These are phyloP conservation scores for Huntiella moniliformis DNA, from an alignment of 2,329 filamentous ascomycete species.

Conservation along the genomic window DNA sequence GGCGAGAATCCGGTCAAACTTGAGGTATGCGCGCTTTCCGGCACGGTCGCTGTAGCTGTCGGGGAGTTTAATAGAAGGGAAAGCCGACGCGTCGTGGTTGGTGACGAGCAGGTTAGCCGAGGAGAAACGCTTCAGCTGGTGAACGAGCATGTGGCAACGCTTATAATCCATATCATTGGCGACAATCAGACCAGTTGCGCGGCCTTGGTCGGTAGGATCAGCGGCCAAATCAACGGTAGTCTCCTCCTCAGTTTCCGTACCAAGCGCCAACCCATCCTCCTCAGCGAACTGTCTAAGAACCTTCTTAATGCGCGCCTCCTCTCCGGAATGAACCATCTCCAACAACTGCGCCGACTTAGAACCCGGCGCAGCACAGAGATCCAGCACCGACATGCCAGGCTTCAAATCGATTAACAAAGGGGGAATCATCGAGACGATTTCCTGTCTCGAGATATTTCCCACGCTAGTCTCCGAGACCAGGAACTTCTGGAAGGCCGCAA, in stretches of 20 bases:
- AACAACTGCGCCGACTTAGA: slow-evolving; percentile 93
- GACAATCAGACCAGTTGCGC: slow-evolving; percentile 78
- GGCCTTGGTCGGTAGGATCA: slow-evolving; percentile 55
- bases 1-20: slow-evolving; percentile 89
- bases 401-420: slow-evolving; percentile 80
- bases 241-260: slow-evolving; percentile 28
- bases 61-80: slow-evolving; percentile 76
- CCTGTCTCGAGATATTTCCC: slow-evolving; percentile 92
- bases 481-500: slow-evolving; percentile 92
- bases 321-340: slow-evolving; percentile 82
- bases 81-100: slow-evolving; percentile 93
- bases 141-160: slow-evolving; percentile 88
- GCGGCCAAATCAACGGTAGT: slow-evolving; percentile 33
- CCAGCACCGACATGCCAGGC: slow-evolving; percentile 81
- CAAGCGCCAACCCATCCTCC: slow-evolving; percentile 37
- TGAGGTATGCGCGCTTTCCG: slow-evolving; percentile 53
- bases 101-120: slow-evolving; percentile 94
- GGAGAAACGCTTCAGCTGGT: slow-evolving; percentile 91
- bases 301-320: slow-evolving; percentile 68
- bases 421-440: slow-evolving; percentile 97
- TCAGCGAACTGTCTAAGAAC: slow-evolving; percentile 45
- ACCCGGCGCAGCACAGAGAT: slow-evolving; percentile 90
- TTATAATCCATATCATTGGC: slow-evolving; percentile 96
- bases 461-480: slow-evolving; percentile 92
- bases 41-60: slow-evolving; percentile 34